Evolutionary conservation across 2,329 filamentous ascomycete genomes (phyloP), one percentile per base, ranked within the genome.

Genomic region (Botrytis cinerea): DNA sequence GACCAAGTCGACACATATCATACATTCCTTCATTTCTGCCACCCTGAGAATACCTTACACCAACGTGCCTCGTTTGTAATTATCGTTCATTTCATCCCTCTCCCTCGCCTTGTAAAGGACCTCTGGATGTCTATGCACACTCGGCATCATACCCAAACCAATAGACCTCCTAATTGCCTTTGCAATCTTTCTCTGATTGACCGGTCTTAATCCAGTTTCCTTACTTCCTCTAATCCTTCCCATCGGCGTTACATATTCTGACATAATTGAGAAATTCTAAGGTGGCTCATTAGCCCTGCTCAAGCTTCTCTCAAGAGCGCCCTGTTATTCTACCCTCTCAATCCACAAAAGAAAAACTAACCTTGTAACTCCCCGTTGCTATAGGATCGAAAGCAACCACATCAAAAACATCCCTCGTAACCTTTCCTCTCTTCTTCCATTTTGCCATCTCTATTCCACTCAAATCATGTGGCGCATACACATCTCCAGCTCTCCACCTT

Each of bases 261-360:
- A 92, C 83, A 98, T 92, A 75, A 99, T 89, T 54, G 93, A 90
- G 82, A 97, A 97, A 84, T 99, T 99, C 94, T 97, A 79, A 18
- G n/a, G 69, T 7, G 51, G 35, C 48, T 68, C 60, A 40, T 43
- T 35, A 59, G 35, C 48, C 64, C 75, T 66, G 74, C 43, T 68
- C 28, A 70, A 20, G 45, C 38, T 35, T 45, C 18, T 14, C 14
- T 22, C 35, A 3, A 22, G 2, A 5, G 5, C 16, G 12, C 22
- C 40, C 8, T 6, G 4, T 22, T 12, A 16, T 22, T 18, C n/a
- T 45, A 22, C 2, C 12, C n/a, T 46, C 45, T 28, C 14, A 25
- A 22, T 32, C 35, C 40, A 28, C 4, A 6, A 57, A 57, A n/a
- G 40, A 35, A 75, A 14, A 57, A 83, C 86, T 70, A 82, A 97